Base-by-base conservation (phyloP, 495 filamentous ascomycete species). In the Talaromyces adpressus region DNA sequence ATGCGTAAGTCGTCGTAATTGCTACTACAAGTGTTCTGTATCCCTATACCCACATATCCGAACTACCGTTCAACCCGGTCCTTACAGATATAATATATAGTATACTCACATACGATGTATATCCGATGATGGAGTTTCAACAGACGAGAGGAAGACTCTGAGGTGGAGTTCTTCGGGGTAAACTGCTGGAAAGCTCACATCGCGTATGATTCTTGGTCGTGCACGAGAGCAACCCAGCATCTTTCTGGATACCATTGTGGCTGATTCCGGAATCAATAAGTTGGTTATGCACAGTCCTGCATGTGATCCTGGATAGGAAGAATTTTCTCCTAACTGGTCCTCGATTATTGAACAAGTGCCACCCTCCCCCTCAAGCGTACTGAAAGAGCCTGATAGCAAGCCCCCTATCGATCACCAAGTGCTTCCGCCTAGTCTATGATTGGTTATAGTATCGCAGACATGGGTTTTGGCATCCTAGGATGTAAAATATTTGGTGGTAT, bases 181-280 rank as follows among this genome's bases (percentile, higher is more conserved):
- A 4, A 51, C 47, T 51, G 47, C 47, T 51, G 47, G 47, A 51
- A 51, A 51, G 4, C 4, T 51, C 47, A 51, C 47, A 5, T 22
- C 47, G 16, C 16, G 47, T 51, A 51, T 51, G 47, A 51, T 51
- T 51, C 12, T 4, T 51, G 4, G 47, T 51, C 47, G 5, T 51
- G 47, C 47, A 51, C 47, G 16, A 14, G 47, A 51, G 47, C 20
- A 51, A 51, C 47, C 47, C 47, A 22, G 47, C 47, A 51, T 16
- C 47, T 51, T 22, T 51, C 47, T 51, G 47, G 47, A 51, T 51
- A 51, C 47, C 47, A n/a, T 51, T 51, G 47, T 51, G 47, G 47
- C 47, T 51, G 12, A 51, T 51, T 51, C 47, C 12, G 47, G 47
- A 4, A 51, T 51, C 47, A 51, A 51, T 16, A 14, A 51, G n/a